Base-by-base conservation (phyloP, 1,284 basidiomycete species). In the Flammula alnicola region DNA sequence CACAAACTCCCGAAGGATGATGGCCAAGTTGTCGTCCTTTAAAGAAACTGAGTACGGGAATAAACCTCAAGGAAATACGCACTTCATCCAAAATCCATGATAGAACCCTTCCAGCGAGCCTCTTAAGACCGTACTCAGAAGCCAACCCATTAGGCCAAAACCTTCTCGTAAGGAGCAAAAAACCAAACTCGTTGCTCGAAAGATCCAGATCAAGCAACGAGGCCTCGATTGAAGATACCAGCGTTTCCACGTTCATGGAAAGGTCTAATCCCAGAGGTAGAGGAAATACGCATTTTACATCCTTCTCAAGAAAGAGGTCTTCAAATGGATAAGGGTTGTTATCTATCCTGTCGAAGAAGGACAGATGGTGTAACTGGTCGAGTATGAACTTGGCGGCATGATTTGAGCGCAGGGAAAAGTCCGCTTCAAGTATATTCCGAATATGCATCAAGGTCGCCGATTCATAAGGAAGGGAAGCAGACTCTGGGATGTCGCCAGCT, bases 121-220 rank as follows among this genome's bases (percentile, higher is more conserved):
- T 72, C 43, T 70, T 74, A 44, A 81, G 63, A 5, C 78, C 84
- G 64, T 91, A 90, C 19, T 84, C 80, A 5, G 88, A 85, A 36
- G 83, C 77, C 66, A 90, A 74, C 5, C 82, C 77, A 55, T 80
- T 86, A 0, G 90, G 89, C 83, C 84, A 90, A 51, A 88, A 80
- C 53, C 82, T 77, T 42, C 81, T 77, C 8, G 73, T 69, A 12
- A 92, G 70, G 8, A 92, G 68, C 5, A 87, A 66, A 46, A 91
- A 77, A 0, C 84, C 90, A 16, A 79, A 73, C 67, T 93, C 90
- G 59, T 91, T 90, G 25, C 84, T 74, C 0, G 84, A 81, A 17
- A 93, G 69, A 63, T 90, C 83, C 20, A 89, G 64, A 55, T 91
- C 86, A 2, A 76, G 71, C 16, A 93, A 69, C 54, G 84, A 85